Conservation (phyloP, 1,284 basidiomycete genomes). For the Butyriboletus pseudospeciosus region DNA sequence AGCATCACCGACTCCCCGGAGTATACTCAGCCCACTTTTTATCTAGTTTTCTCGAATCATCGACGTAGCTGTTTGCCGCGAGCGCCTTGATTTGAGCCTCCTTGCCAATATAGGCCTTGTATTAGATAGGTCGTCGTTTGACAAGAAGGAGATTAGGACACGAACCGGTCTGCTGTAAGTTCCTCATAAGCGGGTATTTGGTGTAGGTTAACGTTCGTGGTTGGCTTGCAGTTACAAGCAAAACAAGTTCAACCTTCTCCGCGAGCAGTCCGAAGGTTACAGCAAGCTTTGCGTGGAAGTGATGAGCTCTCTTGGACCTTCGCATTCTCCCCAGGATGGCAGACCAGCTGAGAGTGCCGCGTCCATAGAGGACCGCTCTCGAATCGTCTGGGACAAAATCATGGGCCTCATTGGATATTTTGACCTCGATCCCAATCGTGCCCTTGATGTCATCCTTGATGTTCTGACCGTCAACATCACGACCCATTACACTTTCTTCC, state of each 20-base stretch:
- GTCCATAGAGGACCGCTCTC: conserved; percentile 60
- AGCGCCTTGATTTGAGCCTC: conserved; percentile 64
- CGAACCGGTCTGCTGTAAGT: conserved; percentile 77
- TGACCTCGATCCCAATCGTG: conserved; percentile 92
- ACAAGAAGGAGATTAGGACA: conserved; percentile 72
- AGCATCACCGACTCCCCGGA: conserved; percentile 25
- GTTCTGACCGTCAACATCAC: conserved; percentile 79
- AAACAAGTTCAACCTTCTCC: conserved; percentile 95
- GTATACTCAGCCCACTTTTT: conserved; percentile 3
- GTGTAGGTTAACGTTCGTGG: conserved; percentile 4
- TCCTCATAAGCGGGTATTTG: neutral
- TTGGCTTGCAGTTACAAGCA: conserved; percentile 80
- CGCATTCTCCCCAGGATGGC: conserved; percentile 60
- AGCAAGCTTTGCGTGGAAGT: conserved; percentile 87
- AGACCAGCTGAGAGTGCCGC: conserved; percentile 56
- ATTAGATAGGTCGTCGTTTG: conserved; percentile 54
- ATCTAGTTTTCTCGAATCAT: conserved; percentile 43
- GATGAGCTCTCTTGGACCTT: conserved; percentile 70
- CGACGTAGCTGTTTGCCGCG: conserved; percentile 57
- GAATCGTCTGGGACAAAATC: conserved; percentile 79
- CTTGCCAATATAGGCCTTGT: conserved; percentile 62
- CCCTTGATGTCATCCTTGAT: conserved; percentile 91
- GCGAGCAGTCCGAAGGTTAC: conserved; percentile 97
- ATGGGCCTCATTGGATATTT: conserved; percentile 93
- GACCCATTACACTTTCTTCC: conserved; percentile 88